Conservation (phyloP, 2,329 filamentous ascomycete species). For the Aspergillus sergii region DNA sequence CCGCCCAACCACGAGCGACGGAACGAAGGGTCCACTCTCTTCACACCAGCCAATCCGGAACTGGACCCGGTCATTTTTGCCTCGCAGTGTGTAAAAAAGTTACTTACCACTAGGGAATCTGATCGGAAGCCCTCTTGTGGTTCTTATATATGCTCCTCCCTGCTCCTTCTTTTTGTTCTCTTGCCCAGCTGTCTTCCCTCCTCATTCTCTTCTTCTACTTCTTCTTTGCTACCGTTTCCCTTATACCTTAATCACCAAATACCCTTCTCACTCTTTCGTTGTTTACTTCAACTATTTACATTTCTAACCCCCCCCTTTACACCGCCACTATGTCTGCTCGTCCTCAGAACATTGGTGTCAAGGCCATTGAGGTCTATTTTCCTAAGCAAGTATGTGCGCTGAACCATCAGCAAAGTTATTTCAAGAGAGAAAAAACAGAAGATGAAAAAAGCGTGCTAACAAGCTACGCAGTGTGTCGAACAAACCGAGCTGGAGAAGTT, state of each 20-base stretch:
- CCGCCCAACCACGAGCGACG: neutral
- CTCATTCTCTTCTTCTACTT: constrained; percentile 10
- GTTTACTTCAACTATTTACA: constrained; percentile 11
- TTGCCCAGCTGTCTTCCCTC: constrained; percentile 8
- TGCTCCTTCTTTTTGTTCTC: constrained; percentile 15
- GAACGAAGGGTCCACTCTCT: neutral
- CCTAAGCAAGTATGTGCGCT: constrained; percentile 72
- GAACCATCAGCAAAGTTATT: neutral
- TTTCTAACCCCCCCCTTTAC: constrained; percentile 14
- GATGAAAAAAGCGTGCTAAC: constrained; percentile 15
- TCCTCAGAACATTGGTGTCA: constrained; percentile 87
- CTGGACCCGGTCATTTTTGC: constrained; percentile 7
- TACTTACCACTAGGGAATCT: constrained; percentile 11
- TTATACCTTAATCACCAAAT: constrained; percentile 5
- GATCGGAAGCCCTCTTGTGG: constrained; percentile 8
- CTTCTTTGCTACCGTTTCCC: constrained; percentile 8
- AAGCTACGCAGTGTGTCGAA: constrained; percentile 69
- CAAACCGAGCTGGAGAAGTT: constrained; percentile 82
- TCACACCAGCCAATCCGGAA: neutral
- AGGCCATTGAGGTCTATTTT: constrained; percentile 90
- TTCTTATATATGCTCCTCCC: constrained; percentile 18
- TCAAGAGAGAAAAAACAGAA: neutral
- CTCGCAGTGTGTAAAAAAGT: constrained; percentile 6
- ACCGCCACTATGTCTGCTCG: constrained; percentile 66
- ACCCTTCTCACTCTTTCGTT: constrained; percentile 8